phyloP scores from a whole-genome alignment of 179 eudicot species.

The Silene coronaria region DNA sequence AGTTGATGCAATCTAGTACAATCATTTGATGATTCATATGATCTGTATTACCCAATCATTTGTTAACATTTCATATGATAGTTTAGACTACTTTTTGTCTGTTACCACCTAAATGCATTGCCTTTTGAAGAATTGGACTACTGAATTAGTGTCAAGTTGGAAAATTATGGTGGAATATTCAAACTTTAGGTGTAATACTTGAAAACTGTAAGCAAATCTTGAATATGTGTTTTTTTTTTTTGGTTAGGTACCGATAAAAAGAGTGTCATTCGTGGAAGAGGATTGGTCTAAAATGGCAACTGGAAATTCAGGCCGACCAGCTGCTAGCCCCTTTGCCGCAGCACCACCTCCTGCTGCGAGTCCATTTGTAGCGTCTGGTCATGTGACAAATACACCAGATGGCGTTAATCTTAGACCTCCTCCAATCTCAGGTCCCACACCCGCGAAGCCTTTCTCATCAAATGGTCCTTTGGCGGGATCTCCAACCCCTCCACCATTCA shows the following conservation, averaged over 20 bases:
- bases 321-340: slow-evolving; percentile 54
- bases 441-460: slow-evolving; percentile 27
- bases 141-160: neutral
- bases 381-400: slow-evolving; percentile 45
- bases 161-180: neutral
- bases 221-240: slow-evolving; percentile 7
- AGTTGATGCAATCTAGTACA: neutral
- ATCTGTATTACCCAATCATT: neutral
- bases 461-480: slow-evolving; percentile 29
- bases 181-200: neutral
- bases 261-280: slow-evolving; percentile 18
- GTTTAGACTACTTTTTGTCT: neutral
- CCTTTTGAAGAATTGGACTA: neutral
- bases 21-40: neutral
- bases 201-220: slow-evolving; percentile 7
- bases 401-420: slow-evolving; percentile 46
- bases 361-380: slow-evolving; percentile 50
- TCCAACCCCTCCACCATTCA: slow-evolving; percentile 20
- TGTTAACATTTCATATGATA: no score
- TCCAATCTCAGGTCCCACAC: slow-evolving; percentile 25
- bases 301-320: slow-evolving; percentile 57
- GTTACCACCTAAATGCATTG: neutral
- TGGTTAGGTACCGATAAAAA: slow-evolving; percentile 12
- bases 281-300: slow-evolving; percentile 51
- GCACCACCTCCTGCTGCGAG: slow-evolving; percentile 47